phyloP scores from a whole-genome alignment of 305 asterid genomes.

The Petunia hybrid region DNA sequence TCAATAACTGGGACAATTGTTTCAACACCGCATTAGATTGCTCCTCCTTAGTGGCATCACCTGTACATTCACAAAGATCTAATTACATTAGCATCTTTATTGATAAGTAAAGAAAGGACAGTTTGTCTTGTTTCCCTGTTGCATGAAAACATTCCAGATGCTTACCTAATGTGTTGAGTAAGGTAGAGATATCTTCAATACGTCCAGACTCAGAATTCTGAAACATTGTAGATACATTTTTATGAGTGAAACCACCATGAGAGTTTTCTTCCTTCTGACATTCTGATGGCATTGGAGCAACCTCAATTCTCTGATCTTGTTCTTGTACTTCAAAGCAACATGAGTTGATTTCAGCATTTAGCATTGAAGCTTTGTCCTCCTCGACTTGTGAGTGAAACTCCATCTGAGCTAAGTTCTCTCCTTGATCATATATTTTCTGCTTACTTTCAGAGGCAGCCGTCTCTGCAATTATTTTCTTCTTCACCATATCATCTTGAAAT shows the following conservation, averaged over 20 bases:
- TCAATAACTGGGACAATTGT: slow-evolving; percentile 14
- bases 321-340: slow-evolving; percentile 29
- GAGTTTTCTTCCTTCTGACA: slow-evolving; percentile 28
- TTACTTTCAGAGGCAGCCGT: neutral
- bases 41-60: neutral
- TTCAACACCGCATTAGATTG: slow-evolving; percentile 19
- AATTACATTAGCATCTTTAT: slow-evolving; percentile 8
- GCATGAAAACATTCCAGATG: slow-evolving; percentile 22
- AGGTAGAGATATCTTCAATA: slow-evolving; percentile 16
- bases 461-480: slow-evolving; percentile 10
- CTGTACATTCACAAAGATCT: slow-evolving; percentile 29
- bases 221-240: neutral
- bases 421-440: slow-evolving; percentile 25
- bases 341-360: slow-evolving; percentile 29
- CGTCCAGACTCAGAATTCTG: slow-evolving; percentile 1
- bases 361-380: slow-evolving; percentile 5
- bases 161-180: slow-evolving; percentile 33
- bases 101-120: neutral
- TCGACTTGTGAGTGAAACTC: slow-evolving; percentile 27
- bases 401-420: slow-evolving; percentile 18
- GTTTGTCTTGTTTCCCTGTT: neutral
- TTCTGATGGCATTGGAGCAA: slow-evolving; percentile 30
- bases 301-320: slow-evolving; percentile 24
- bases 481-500: slow-evolving; percentile 24
- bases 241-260: neutral